Percentiles rank a stretch among this genome's conserved stretches.
phyloP scores from a whole-genome alignment of 371 early-diverging fungal species.

The Circinella umbellata region DNA sequence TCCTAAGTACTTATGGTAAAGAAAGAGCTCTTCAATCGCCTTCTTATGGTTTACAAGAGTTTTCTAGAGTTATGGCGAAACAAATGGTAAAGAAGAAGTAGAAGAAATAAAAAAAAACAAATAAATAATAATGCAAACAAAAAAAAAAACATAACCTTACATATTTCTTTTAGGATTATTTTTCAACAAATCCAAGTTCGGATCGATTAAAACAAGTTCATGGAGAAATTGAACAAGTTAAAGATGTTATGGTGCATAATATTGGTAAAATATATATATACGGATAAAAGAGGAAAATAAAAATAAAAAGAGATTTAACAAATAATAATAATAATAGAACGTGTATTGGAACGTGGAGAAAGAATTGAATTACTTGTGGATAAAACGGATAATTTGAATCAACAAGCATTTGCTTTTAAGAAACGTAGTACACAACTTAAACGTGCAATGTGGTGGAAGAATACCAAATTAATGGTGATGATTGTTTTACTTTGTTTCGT shows the following conservation, averaged over 20 bases:
- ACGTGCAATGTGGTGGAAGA: conserved; percentile 94
- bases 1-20: conserved; percentile 64
- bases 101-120: too few species aligned
- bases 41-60: conserved; percentile 84
- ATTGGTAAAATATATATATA: conserved; percentile 59
- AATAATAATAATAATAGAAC: conserved; percentile 50
- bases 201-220: conserved; percentile 86
- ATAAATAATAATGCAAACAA: conserved; percentile 10
- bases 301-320: too few species aligned
- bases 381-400: conserved; percentile 89
- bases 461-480: conserved; percentile 78
- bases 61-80: conserved; percentile 75
- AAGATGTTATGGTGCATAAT: conserved; percentile 94
- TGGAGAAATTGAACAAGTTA: conserved; percentile 91
- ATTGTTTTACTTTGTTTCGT: conserved; percentile 71
- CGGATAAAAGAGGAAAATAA: background rate
- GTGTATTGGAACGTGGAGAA: conserved; percentile 91
- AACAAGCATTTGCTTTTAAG: conserved; percentile 89
- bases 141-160: background rate
- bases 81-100: conserved; percentile 67
- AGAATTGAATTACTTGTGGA: conserved; percentile 90
- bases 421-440: conserved; percentile 87
- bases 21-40: conserved; percentile 63
- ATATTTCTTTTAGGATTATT: conserved; percentile 61
- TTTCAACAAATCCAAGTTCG: conserved; percentile 72